phyloP scores from a whole-genome alignment of 148 eudicot species.

The Bassia scoparia region DNA sequence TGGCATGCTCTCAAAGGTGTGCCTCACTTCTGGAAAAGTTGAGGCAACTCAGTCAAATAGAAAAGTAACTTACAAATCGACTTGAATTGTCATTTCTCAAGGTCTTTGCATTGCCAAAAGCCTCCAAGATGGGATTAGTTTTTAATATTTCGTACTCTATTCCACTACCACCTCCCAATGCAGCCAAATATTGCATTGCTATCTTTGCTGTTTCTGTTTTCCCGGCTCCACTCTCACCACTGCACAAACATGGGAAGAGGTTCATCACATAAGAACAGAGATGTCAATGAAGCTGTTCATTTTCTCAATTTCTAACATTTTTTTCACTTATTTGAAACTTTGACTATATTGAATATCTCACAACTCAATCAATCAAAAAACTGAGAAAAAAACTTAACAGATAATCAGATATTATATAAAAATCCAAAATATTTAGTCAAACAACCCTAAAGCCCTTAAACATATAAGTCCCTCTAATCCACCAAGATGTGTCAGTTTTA shows the following conservation, averaged over 20 bases:
- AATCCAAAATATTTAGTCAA: not conserved
- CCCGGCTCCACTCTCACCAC: constrained; percentile 99
- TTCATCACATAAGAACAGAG: constrained; percentile 25
- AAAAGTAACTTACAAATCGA: constrained; percentile 76
- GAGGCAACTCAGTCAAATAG: constrained; percentile 8
- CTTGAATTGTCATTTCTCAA: constrained; percentile 90
- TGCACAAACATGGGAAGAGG: constrained; percentile 32
- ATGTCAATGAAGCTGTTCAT: no score
- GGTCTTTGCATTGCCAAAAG: constrained; percentile 98
- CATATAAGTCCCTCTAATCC: not conserved
- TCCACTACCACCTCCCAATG: constrained; percentile 96
- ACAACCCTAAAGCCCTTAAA: not conserved
- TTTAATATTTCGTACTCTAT: constrained; percentile 87
- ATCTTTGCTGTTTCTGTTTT: constrained; percentile 99
- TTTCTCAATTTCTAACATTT: not conserved
- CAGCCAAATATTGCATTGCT: constrained; percentile 99
- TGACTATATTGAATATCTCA: not conserved
- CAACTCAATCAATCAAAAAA: not conserved
- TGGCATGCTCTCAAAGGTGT: constrained; percentile 1
- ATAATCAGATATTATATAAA: no score
- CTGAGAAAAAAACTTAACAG: not conserved
- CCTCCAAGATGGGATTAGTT: constrained; percentile 92
- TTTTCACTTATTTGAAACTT: not conserved
- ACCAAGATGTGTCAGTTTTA: not conserved
- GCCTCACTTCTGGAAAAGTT: not conserved